These are phyloP conservation scores for Rhodomyrtus tomentosa DNA, from an alignment of 345 rosid genomes.

Conservation along the genomic window DNA sequence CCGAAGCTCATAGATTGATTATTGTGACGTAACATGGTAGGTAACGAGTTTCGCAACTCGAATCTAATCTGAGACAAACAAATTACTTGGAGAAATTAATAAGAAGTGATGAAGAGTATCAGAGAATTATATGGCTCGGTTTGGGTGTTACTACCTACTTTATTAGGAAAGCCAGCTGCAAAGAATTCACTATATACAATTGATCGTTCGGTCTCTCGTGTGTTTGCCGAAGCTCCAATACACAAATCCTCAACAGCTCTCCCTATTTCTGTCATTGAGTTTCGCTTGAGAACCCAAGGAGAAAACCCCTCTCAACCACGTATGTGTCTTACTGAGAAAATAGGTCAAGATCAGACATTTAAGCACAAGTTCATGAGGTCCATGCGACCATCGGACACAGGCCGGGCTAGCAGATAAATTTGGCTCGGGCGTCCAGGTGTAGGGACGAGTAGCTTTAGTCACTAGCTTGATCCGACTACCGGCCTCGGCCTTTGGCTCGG, in stretches of 20 bases:
- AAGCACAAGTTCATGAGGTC: not conserved
- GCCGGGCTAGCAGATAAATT: not conserved
- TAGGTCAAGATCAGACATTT: not conserved
- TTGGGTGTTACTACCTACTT: not conserved
- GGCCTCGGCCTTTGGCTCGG: not conserved
- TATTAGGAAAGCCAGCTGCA: rapidly evolving
- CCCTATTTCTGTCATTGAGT: not conserved
- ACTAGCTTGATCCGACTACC: not conserved
- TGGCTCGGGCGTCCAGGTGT: not conserved
- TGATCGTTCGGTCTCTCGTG: not conserved
- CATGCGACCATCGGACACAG: not conserved
- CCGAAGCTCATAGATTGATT: not conserved
- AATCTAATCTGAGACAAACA: not conserved
- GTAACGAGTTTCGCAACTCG: not conserved
- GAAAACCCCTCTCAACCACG: not conserved
- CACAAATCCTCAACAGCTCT: not conserved
- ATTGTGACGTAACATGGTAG: not conserved
- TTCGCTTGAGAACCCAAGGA: not conserved
- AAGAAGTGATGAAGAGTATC: not conserved
- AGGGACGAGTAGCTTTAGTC: not conserved
- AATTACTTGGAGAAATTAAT: not conserved
- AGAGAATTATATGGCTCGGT: rapidly evolving
- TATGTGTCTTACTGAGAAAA: not conserved
- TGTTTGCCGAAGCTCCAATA: not conserved
- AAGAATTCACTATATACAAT: not conserved